These are phyloP conservation scores for Laburnicola sp. DNA, from an alignment of 2,329 filamentous ascomycete species.

Conservation along the genomic window DNA sequence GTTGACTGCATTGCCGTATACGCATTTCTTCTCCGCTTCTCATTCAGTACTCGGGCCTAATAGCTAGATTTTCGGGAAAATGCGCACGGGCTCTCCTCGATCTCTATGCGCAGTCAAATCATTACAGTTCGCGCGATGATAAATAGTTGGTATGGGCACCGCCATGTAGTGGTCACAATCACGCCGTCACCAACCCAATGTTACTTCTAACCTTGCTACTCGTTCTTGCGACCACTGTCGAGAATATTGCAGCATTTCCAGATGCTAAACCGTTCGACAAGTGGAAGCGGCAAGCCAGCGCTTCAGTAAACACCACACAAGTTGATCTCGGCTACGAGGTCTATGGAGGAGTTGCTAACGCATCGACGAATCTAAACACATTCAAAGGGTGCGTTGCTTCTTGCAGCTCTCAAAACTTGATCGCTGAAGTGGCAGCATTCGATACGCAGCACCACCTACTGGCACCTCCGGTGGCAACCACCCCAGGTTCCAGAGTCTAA, in stretches of 20 bases:
- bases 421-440: constrained; percentile 17
- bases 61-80: not conserved
- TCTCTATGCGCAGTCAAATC: too few relatives aligned
- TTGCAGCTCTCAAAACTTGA: not conserved
- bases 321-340: constrained; percentile 31
- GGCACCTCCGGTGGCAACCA: constrained; percentile 25
- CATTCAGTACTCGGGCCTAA: not conserved
- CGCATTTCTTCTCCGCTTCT: too few relatives aligned
- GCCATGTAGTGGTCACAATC: too few relatives aligned
- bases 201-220: not conserved
- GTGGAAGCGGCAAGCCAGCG: constrained; percentile 8
- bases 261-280: constrained; percentile 9
- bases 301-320: constrained; percentile 3
- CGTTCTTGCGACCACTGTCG: not conserved
- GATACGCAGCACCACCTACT: constrained; percentile 25
- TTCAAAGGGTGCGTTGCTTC: constrained; percentile 27
- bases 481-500: constrained; percentile 15
- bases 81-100: too few relatives aligned
- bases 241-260: constrained; percentile 2
- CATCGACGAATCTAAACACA: constrained; percentile 19
- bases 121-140: not conserved
- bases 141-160: not conserved
- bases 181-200: not conserved
- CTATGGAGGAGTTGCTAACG: constrained; percentile 23
- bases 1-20: too few relatives aligned